Evolutionary conservation across 2,329 filamentous ascomycete genomes (phyloP), one percentile per base, ranked within the genome.

Genomic region (Akanthomyces uredinophilus): DNA sequence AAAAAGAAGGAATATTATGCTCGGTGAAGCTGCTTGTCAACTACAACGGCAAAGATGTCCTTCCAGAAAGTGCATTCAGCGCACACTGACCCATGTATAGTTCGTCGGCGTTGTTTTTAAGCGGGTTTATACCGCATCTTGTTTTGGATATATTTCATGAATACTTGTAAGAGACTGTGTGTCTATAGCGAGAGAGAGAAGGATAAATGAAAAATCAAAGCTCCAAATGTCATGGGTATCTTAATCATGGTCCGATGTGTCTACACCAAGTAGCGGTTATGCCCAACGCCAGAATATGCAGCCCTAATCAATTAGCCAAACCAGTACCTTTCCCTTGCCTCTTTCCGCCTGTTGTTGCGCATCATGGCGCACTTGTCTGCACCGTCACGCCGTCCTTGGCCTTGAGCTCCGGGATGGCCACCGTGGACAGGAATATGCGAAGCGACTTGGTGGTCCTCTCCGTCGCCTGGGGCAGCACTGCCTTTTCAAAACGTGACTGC

Each of bases 381-480:
- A 78, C 67, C 1, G 79, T 80, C 4, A 81, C 70, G 39, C 78
- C 81, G 27, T 74, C 75, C 47, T 76, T 78, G 35, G 70, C 75
- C 65, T 78, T 83, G 53, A 91, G 71, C 65, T 85, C 83, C 20
- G 81, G 79, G 39, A 90, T 72, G 14, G 82, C 74, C 16, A 73
- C 72, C 29, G 76, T 72, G 0, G 85, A 84, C 18, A 91, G 70
- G 66, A 88, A 86, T 24, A 88, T 75, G 64, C 81, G 84, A 78
- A 91, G 75, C 46, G 84, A 79, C 18, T 83, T 82, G 58, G 81
- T 73, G 24, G 73, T 77, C 64, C 78, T 77, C 64, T 78, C 71
- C 24, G 78, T 75, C n/a, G 75, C 73, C 46, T 69, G 76, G 32
- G 80, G 79, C 66, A 80, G 71, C 22, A 83, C 74, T 5, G 83